A percentile compares a stretch with the other conserved stretches of the same genome.
These are phyloP conservation scores for Trichoderma hamatum DNA, from an alignment of 2,329 filamentous ascomycete species.

Conservation along the genomic window DNA sequence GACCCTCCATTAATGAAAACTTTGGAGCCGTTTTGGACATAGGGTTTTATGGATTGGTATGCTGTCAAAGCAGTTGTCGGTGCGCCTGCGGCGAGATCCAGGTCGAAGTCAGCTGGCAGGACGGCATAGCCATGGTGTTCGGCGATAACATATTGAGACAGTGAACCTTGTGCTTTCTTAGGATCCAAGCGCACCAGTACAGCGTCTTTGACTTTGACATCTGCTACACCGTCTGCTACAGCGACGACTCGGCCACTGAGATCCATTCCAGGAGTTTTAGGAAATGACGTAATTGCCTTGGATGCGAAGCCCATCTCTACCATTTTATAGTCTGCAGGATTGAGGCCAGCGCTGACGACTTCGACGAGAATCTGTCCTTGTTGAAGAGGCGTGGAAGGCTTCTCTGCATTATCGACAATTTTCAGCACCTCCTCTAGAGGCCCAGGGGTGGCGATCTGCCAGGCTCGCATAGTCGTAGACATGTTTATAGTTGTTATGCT, in stretches of 20 bases:
- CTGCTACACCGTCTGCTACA: conserved; percentile 34
- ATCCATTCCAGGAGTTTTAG: conserved; percentile 54
- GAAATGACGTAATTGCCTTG: conserved; percentile 38
- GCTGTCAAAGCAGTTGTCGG: conserved; percentile 53
- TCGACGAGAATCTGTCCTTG: conserved; percentile 46
- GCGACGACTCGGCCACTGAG: conserved; percentile 53
- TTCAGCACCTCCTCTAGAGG: conserved; percentile 32
- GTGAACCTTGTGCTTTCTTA: conserved; percentile 42
- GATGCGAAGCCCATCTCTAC: conserved; percentile 46
- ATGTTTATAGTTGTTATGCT: conserved; percentile 5
- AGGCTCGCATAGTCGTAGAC: conserved; percentile 36
- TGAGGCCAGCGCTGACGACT: conserved; percentile 48
- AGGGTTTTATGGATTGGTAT: conserved; percentile 51
- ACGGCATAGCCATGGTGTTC: conserved; percentile 40
- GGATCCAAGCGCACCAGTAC: conserved; percentile 47
- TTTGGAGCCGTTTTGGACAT: conserved; percentile 55
- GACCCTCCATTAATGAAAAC: conserved; percentile 69
- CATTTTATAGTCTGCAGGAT: conserved; percentile 56
- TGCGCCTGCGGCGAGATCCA: conserved; percentile 48
- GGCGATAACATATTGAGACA: conserved; percentile 48
- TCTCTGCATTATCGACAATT: conserved; percentile 28
- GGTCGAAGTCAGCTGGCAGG: conserved; percentile 45
- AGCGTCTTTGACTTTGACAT: conserved; percentile 45
- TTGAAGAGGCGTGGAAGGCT: conserved; percentile 30
- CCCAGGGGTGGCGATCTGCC: conserved; percentile 36